Evolutionary conservation across 2,329 filamentous ascomycete species (phyloP), one percentile per base, ranked within the genome.

Genomic region (Trichoderma citrinoviride): DNA sequence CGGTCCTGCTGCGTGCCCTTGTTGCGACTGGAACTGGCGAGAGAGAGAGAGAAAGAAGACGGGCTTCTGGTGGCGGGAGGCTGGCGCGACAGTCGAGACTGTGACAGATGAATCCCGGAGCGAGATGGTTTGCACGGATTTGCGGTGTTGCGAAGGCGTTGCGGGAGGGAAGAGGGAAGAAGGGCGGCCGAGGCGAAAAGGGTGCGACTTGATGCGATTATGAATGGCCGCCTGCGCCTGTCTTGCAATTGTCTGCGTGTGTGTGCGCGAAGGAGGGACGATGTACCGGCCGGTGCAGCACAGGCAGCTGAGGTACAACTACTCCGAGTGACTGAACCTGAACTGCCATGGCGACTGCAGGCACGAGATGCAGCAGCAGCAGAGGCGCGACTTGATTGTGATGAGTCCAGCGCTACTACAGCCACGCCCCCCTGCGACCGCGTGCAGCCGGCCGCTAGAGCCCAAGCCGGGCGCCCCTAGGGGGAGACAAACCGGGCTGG

Each of bases 11-110:
- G 29, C n/a, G n/a, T n/a, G n/a, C n/a, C n/a, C n/a, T n/a, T n/a
- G n/a, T 33, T 33, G 29, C 29, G 29, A 33, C 29, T 33, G 29
- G 29, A 10, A 33, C 29, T 33, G 29, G 27, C 27, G 37, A 53
- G 50, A 29, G 21, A 29, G 50, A 12, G 8, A 21, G 29, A 53
- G 27, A 40, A 53, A 53, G 29, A 53, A 29, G 21, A 40, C 27
- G 19, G 44, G 72, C 72, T 71, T 71, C 70, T 37, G 70, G 70
- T 73, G 72, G 70, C 71, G 72, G 70, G 75, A 14, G 4, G 81
- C 83, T 85, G 83, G 77, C 78, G 83, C 80, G 83, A 85, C 78
- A 77, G 82, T 82, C 83, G 76, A 78, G 80, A 82, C 84, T 84
- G 84, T 84, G 84, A 86, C 83, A 81, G 79, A 78, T 80, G 80